These are phyloP conservation scores for Xylaria acuta DNA, from an alignment of 495 filamentous ascomycete genomes.

Conservation along the genomic window DNA sequence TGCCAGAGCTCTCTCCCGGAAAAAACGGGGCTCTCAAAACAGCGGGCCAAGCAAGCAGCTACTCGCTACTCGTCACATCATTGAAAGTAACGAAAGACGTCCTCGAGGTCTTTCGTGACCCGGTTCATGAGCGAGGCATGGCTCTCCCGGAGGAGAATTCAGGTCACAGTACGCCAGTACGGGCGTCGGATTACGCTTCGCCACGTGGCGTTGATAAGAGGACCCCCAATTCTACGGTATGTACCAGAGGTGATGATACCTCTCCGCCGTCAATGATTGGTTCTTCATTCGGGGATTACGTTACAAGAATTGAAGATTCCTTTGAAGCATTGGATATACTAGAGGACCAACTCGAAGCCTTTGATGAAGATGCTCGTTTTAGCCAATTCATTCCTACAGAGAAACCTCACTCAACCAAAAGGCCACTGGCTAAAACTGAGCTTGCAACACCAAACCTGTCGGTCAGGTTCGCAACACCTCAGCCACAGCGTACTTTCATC, in stretches of 20 bases:
- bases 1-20: slow-evolving; percentile 34
- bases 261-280: slow-evolving; percentile 15
- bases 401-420: slow-evolving; percentile 27
- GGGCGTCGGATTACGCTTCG: background rate
- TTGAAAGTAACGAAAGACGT: slow-evolving; percentile 25
- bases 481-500: slow-evolving; percentile 32
- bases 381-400: slow-evolving; percentile 47
- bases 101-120: slow-evolving; percentile 15
- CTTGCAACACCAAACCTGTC: slow-evolving; percentile 20
- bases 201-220: slow-evolving; percentile 12
- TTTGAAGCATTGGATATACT: slow-evolving; percentile 71
- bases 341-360: slow-evolving; percentile 68
- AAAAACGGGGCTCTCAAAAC: slow-evolving; percentile 20
- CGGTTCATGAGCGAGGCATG: slow-evolving; percentile 10
- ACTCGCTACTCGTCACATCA: slow-evolving; percentile 33
- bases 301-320: slow-evolving; percentile 70
- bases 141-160: background rate
- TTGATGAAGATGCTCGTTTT: slow-evolving; percentile 52
- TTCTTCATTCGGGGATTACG: slow-evolving; percentile 43
- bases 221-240: slow-evolving; percentile 25
- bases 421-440: slow-evolving; percentile 29
- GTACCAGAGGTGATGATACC: slow-evolving; percentile 28
- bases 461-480: slow-evolving; percentile 35
- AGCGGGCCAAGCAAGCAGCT: slow-evolving; percentile 14
- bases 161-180: slow-evolving; percentile 7